phyloP scores from a whole-genome alignment of 805 yeast genomes.

The Jamesozyma hellenica region DNA sequence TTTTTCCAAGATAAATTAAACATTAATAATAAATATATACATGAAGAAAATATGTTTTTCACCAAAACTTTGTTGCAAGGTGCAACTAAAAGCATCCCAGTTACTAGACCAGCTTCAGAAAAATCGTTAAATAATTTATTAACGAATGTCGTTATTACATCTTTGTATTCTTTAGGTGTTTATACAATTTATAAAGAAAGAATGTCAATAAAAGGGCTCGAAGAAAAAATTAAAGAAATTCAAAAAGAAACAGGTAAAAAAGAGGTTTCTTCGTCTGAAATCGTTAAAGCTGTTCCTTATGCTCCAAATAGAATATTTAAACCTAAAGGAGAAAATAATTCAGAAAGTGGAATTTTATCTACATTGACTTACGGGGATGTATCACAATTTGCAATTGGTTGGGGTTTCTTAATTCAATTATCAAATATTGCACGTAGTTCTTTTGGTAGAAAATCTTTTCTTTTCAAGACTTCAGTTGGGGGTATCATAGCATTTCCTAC shows the following conservation, averaged over 20 bases:
- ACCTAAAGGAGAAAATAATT: neutral
- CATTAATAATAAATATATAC: neutral
- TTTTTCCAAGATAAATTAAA: neutral
- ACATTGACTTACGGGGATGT: conserved; percentile 3
- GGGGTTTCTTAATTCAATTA: conserved; percentile 2
- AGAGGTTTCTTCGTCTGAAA: neutral
- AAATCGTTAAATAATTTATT: neutral
- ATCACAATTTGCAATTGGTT: conserved; percentile 3
- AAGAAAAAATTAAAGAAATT: neutral
- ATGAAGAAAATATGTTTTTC: neutral
- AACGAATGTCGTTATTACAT: conserved; percentile 1
- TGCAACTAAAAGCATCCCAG: neutral
- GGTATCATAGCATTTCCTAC: conserved; percentile 1
- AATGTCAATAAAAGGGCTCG: neutral
- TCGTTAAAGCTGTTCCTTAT: neutral
- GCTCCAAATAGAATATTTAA: conserved; percentile 4
- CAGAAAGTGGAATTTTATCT: neutral
- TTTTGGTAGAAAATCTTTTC: conserved; percentile 2
- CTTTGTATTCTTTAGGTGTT: conserved; percentile 2
- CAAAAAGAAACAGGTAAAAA: neutral
- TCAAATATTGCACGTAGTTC: conserved; percentile 2
- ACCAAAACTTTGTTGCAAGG: neutral
- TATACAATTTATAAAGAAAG: conserved; percentile 3
- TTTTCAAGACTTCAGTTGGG: neutral
- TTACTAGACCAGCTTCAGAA: neutral